Evolutionary conservation across 371 early-diverging fungal species (phyloP).

Genomic region (Syncephalastrum monosporum): DNA sequence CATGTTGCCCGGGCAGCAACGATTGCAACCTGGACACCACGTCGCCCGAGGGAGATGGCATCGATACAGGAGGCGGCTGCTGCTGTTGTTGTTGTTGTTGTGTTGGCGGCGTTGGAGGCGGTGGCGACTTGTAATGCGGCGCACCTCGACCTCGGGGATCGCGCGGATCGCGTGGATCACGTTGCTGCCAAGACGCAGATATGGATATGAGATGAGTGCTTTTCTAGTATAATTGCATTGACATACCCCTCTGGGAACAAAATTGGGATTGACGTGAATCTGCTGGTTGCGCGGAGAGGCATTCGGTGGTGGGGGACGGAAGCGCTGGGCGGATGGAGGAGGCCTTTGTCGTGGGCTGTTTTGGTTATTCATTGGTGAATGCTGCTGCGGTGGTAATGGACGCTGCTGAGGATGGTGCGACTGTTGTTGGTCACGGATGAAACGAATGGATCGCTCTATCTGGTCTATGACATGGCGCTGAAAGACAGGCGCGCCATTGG

Average conservation of each 20-base stretch:
- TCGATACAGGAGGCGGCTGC: not conserved
- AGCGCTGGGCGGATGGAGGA: constrained; percentile 3
- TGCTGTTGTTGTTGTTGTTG: not conserved
- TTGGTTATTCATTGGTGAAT: constrained; percentile 1
- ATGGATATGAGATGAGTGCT: not conserved
- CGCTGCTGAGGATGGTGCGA: constrained; percentile 14
- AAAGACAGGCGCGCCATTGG: constrained; percentile 63
- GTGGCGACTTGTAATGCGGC: not conserved
- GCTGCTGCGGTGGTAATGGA: constrained; percentile 3
- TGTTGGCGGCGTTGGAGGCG: not conserved
- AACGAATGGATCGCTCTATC: constrained; percentile 56
- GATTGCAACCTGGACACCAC: constrained; percentile 28
- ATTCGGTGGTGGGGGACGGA: not conserved
- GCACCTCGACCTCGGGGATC: constrained; percentile 5
- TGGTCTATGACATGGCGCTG: constrained; percentile 50
- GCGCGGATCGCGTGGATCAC: constrained; percentile 16
- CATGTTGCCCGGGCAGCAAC: constrained; percentile 16
- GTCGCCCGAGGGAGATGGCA: constrained; percentile 3
- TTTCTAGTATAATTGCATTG: not conserved
- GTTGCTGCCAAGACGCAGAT: not conserved
- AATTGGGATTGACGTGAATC: constrained; percentile 68
- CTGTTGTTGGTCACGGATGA: constrained; percentile 27
- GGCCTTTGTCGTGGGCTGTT: not conserved
- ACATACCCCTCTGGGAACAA: constrained; percentile 32
- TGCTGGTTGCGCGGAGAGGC: constrained; percentile 22